Evolutionary conservation across 441 rosid genomes (phyloP).

Genomic region (Erodium moschatum): DNA sequence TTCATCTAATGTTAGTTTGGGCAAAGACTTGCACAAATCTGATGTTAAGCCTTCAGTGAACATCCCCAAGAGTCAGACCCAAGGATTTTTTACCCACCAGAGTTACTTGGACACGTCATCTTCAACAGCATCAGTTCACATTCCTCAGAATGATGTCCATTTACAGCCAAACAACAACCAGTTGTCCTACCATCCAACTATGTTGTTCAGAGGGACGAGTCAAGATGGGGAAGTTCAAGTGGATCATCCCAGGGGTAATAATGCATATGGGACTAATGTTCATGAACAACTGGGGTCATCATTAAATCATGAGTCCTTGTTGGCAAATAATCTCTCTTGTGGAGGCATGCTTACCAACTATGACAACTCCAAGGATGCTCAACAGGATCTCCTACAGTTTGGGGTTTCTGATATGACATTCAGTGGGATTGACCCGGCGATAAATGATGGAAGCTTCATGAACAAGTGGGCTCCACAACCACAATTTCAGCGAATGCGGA

Average conservation of each 20-base stretch:
- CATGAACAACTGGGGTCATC: constrained; percentile 34
- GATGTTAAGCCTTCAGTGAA: constrained; percentile 49
- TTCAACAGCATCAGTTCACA: constrained; percentile 47
- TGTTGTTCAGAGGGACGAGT: constrained; percentile 35
- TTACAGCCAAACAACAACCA: constrained; percentile 41
- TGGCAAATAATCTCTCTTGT: constrained; percentile 38
- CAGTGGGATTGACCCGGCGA: constrained; percentile 46
- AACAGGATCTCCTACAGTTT: constrained; percentile 52
- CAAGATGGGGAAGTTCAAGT: constrained; percentile 48
- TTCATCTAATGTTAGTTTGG: constrained; percentile 26
- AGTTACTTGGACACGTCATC: constrained; percentile 66
- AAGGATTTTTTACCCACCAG: constrained; percentile 35
- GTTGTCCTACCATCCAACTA: constrained; percentile 32
- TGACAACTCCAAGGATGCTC: constrained; percentile 44
- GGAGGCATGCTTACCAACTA: constrained; percentile 35
- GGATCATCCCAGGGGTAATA: constrained; percentile 33
- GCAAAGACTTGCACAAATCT: constrained; percentile 40
- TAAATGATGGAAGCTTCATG: constrained; percentile 40
- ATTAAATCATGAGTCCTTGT: constrained; percentile 32
- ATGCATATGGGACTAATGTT: constrained; percentile 28
- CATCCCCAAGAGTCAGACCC: constrained; percentile 44
- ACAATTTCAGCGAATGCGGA: constrained; percentile 51
- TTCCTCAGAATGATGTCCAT: constrained; percentile 48
- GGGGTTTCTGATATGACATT: constrained; percentile 52
- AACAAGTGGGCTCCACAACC: constrained; percentile 44